Conservation (phyloP, 2,329 filamentous ascomycete genomes). For the Colletotrichum noveboracense region DNA sequence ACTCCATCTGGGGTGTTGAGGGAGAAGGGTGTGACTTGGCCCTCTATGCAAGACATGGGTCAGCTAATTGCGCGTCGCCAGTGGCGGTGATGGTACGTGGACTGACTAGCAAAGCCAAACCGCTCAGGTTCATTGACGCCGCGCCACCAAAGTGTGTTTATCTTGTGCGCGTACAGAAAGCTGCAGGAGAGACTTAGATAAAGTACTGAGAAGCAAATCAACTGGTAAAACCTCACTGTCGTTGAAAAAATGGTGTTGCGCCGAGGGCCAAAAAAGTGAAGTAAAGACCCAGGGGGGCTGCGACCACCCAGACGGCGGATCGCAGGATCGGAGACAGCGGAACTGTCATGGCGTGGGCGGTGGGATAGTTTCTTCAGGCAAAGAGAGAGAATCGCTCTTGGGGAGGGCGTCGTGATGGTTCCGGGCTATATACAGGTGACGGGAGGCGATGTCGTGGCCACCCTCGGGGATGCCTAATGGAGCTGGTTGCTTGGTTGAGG, state of each 20-base stretch:
- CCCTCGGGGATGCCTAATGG: neutral
- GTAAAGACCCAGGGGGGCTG: slow-evolving; percentile 68
- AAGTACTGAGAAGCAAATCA: no score
- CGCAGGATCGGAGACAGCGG: slow-evolving; percentile 37
- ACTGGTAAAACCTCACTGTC: slow-evolving; percentile 68
- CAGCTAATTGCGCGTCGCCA: neutral
- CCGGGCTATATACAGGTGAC: slow-evolving; percentile 8
- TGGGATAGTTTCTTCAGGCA: no score
- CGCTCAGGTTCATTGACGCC: slow-evolving; percentile 78
- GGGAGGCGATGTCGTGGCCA: slow-evolving; percentile 5
- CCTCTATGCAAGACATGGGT: slow-evolving; percentile 54
- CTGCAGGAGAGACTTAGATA: slow-evolving; percentile 47
- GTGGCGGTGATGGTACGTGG: neutral
- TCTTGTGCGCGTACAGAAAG: slow-evolving; percentile 81
- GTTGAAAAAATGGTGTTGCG: slow-evolving; percentile 74
- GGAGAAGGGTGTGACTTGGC: slow-evolving; percentile 88
- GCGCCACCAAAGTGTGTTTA: slow-evolving; percentile 75
- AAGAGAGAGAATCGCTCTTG: neutral
- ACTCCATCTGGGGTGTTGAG: slow-evolving; percentile 78
- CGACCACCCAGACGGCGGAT: slow-evolving; percentile 57
- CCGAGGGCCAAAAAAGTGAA: slow-evolving; percentile 68
- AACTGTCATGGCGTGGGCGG: slow-evolving; percentile 27
- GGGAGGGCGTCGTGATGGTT: neutral
- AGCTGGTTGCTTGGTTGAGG: slow-evolving; percentile 9
- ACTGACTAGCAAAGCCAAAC: slow-evolving; percentile 84